Evolutionary conservation across 768 basidiomycete genomes (phyloP).

Genomic region (Suillus occidentalis): DNA sequence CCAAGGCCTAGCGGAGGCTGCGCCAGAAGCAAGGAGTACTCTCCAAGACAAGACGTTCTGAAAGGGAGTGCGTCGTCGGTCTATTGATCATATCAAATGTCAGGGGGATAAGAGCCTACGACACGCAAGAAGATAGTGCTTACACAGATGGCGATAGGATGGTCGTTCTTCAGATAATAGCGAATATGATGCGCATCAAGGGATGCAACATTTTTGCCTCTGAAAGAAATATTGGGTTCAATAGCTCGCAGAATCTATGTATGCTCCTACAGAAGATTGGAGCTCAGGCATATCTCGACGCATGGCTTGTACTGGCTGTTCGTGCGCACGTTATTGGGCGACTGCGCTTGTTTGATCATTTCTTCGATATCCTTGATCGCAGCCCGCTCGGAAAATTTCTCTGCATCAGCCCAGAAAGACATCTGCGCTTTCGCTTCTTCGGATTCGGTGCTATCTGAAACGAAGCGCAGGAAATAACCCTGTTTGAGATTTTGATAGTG

Average conservation of each 20-base stretch:
- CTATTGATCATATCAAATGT: not conserved
- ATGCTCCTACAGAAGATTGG: not conserved
- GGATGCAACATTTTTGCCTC: not conserved
- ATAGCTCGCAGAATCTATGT: not conserved
- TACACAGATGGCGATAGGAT: not conserved
- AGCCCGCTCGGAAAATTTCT: not conserved
- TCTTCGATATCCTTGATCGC: not conserved
- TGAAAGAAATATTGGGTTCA: not conserved
- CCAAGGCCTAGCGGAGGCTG: constrained; percentile 69
- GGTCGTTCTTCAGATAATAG: not conserved
- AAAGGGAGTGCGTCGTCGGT: not conserved
- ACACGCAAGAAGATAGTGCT: not conserved
- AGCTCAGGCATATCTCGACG: not conserved
- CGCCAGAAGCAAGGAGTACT: constrained; percentile 81
- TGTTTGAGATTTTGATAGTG: constrained; percentile 28
- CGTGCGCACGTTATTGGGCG: not conserved
- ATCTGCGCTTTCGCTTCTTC: constrained; percentile 4
- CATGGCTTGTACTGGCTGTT: not conserved
- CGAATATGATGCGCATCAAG: not conserved
- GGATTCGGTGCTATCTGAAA: constrained; percentile 19
- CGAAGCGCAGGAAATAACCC: constrained; percentile 25
- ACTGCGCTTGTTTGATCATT: not conserved
- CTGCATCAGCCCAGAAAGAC: constrained; percentile 1
- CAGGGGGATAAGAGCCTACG: not conserved
- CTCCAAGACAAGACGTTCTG: constrained; percentile 51